Conservation (phyloP, 2,329 filamentous ascomycete genomes). For the Lasiodiplodia sp. region DNA sequence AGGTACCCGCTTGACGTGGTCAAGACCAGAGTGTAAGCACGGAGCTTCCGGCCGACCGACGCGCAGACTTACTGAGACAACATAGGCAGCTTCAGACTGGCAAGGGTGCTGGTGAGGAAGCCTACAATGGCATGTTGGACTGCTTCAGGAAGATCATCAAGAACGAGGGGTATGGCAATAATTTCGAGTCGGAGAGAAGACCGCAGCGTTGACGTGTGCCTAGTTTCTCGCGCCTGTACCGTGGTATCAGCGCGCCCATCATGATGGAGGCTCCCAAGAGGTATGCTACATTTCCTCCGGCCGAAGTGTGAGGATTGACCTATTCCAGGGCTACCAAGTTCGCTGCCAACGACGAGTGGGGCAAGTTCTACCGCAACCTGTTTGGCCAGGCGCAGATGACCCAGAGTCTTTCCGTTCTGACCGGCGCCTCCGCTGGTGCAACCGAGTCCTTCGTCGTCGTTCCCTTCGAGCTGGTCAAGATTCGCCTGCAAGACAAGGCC, state of each 20-base stretch:
- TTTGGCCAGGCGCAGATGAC: slow-evolving; percentile 90
- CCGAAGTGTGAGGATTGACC: slow-evolving; percentile 5
- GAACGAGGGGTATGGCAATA: slow-evolving; percentile 79
- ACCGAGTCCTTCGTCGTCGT: slow-evolving; percentile 98
- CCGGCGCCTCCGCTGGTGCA: slow-evolving; percentile 91
- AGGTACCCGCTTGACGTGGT: slow-evolving; percentile 99
- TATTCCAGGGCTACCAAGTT: slow-evolving; percentile 88
- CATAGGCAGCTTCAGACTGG: slow-evolving; percentile 85
- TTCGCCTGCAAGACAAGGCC: slow-evolving; percentile 93
- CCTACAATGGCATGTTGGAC: slow-evolving; percentile 96
- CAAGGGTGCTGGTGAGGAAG: slow-evolving; percentile 74
- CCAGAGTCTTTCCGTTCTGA: slow-evolving; percentile 89
- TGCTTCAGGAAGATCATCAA: slow-evolving; percentile 97
- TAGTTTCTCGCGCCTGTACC: slow-evolving; percentile 89
- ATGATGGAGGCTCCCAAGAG: slow-evolving; percentile 96
- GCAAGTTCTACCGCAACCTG: slow-evolving; percentile 85
- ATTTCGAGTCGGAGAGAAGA: neutral
- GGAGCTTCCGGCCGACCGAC: slow-evolving; percentile 12
- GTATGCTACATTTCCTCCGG: slow-evolving; percentile 38
- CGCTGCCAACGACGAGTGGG: slow-evolving; percentile 98
- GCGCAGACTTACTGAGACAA: slow-evolving; percentile 37
- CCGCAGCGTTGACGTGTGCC: slow-evolving; percentile 6
- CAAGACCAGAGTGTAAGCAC: slow-evolving; percentile 89
- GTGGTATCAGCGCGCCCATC: slow-evolving; percentile 93
- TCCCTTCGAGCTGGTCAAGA: slow-evolving; percentile 98